Evolutionary conservation across 148 eudicot genomes (phyloP).

Genomic region (Talinum fruticosum): DNA sequence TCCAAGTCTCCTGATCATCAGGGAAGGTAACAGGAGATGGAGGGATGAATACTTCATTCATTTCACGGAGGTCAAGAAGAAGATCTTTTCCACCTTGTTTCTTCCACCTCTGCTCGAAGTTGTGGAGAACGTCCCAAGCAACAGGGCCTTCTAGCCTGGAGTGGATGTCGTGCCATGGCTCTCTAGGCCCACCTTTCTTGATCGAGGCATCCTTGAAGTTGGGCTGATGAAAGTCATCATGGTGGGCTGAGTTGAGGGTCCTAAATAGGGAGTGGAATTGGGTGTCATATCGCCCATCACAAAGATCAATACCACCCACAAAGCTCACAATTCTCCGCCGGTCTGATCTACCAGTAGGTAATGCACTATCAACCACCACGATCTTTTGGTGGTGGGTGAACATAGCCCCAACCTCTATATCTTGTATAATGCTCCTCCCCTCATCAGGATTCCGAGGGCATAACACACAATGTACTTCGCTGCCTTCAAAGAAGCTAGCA

Average conservation of each 20-base stretch:
- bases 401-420: constrained; percentile 37
- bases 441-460: constrained; percentile 50
- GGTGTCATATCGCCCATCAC: constrained; percentile 59
- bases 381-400: constrained; percentile 60
- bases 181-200: constrained; percentile 55
- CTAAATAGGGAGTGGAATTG: constrained; percentile 49
- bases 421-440: constrained; percentile 38
- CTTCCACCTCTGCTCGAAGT: constrained; percentile 57
- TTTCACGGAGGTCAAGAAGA: constrained; percentile 35
- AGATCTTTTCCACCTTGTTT: constrained; percentile 41
- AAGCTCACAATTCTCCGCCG: constrained; percentile 47
- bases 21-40: constrained; percentile 42
- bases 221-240: constrained; percentile 53
- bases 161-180: constrained; percentile 65
- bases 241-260: constrained; percentile 41
- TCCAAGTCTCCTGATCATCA: constrained; percentile 43
- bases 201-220: constrained; percentile 36
- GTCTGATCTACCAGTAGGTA: constrained; percentile 35
- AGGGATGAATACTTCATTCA: constrained; percentile 35
- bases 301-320: constrained; percentile 54
- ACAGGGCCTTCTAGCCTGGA: constrained; percentile 47
- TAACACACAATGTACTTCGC: constrained; percentile 41
- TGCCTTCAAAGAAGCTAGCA: constrained; percentile 24
- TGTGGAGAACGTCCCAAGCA: constrained; percentile 53
- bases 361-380: constrained; percentile 41